Evolutionary conservation across 768 basidiomycete genomes (phyloP).

Genomic region (Lactifluus volemus): DNA sequence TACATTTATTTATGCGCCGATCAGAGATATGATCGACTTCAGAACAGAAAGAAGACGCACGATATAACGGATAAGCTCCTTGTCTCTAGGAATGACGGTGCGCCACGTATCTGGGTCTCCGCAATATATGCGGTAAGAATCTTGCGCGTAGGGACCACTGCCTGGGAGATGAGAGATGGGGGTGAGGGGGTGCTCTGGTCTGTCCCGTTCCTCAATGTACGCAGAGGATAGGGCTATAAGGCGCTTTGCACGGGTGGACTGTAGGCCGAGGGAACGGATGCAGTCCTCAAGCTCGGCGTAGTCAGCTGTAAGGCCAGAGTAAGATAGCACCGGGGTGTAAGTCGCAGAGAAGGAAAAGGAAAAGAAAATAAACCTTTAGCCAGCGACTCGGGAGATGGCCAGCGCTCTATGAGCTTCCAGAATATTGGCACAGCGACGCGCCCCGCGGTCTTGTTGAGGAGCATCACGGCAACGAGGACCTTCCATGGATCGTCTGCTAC

Average conservation of each 20-base stretch:
- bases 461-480: conserved; percentile 53
- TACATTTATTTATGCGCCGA: not conserved
- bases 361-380: conserved; percentile 37
- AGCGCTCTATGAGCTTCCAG: conserved; percentile 44
- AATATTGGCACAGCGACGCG: conserved; percentile 58
- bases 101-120: conserved; percentile 46
- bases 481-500: conserved; percentile 58
- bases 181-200: conserved; percentile 20
- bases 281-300: conserved; percentile 35
- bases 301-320: conserved; percentile 29
- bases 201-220: conserved; percentile 40
- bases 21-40: not conserved
- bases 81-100: conserved; percentile 52
- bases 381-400: conserved; percentile 50
- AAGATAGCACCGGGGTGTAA: not conserved
- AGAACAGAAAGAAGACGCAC: conserved; percentile 31
- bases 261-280: conserved; percentile 50
- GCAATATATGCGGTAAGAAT: conserved; percentile 71
- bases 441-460: conserved; percentile 65
- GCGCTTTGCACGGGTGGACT: conserved; percentile 46
- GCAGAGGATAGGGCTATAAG: conserved; percentile 44
- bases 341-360: not conserved
- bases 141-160: conserved; percentile 61
- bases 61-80: conserved; percentile 59
- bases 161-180: conserved; percentile 54